Evolutionary conservation across 192 early-diverging fungal species (phyloP).

Genomic region (Backusella mclennaniae): DNA sequence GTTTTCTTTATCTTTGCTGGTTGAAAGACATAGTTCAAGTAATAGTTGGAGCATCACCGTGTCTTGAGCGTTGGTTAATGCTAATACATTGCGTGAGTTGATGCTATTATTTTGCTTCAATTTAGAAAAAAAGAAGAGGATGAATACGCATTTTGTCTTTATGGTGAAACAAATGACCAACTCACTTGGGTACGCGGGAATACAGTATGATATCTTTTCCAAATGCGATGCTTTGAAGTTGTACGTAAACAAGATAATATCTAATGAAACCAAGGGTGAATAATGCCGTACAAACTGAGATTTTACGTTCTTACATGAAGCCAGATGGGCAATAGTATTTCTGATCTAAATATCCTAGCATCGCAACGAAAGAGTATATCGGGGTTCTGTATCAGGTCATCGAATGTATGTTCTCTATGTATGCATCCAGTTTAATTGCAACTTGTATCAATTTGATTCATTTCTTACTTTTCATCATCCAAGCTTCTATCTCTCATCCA

Average conservation of each 20-base stretch:
- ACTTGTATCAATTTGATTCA: background rate
- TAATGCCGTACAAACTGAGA: background rate
- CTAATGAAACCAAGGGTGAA: background rate
- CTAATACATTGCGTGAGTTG: slow-evolving; percentile 41
- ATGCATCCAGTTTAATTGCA: background rate
- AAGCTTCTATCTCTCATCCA: background rate
- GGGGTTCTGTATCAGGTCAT: slow-evolving; percentile 51
- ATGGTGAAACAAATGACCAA: background rate
- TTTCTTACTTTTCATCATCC: background rate
- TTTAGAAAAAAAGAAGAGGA: background rate
- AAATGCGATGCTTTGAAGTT: slow-evolving; percentile 29
- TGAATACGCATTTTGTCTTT: background rate
- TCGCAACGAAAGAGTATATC: slow-evolving; percentile 55
- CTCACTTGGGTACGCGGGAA: slow-evolving; percentile 26
- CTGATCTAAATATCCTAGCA: slow-evolving; percentile 50
- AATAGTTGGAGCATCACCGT: slow-evolving; percentile 51
- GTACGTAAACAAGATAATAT: slow-evolving; percentile 19
- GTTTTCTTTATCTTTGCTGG: slow-evolving; percentile 7
- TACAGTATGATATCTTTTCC: slow-evolving; percentile 29
- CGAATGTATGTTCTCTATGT: slow-evolving; percentile 10
- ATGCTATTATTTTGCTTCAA: slow-evolving; percentile 20
- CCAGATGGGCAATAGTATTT: slow-evolving; percentile 43
- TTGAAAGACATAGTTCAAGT: slow-evolving; percentile 41
- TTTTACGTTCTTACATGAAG: slow-evolving; percentile 24
- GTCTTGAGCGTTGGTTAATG: slow-evolving; percentile 57